A percentile compares a stretch with the other conserved stretches of the same genome.
Evolutionary conservation across 31 red algal species (phyloP).

Genomic region (Odonthalia washingtoniensis): DNA sequence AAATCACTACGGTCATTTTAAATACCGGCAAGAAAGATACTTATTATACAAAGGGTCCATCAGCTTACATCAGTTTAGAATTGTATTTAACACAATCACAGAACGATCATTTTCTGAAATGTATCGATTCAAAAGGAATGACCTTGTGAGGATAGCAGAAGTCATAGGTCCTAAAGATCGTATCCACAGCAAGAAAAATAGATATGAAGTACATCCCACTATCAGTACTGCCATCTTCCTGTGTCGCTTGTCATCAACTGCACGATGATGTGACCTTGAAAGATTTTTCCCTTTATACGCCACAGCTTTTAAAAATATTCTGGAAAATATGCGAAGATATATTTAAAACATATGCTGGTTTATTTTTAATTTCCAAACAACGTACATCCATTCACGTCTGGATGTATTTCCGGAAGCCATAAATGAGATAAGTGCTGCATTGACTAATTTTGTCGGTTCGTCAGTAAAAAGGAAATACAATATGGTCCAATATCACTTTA

Average conservation of each 20-base stretch:
- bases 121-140: neutral
- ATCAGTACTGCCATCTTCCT: neutral
- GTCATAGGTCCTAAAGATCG: neutral
- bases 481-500: too few species aligned
- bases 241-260: neutral
- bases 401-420: too few species aligned
- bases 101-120: neutral
- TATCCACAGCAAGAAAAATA: neutral
- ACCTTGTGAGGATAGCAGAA: neutral
- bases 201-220: neutral
- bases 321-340: neutral
- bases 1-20: too few species aligned
- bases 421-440: neutral
- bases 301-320: neutral
- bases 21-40: too few species aligned
- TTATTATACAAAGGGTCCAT: too few species aligned
- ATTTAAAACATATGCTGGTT: neutral
- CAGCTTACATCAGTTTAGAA: too few species aligned
- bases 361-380: neutral
- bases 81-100: too few species aligned
- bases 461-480: too few species aligned
- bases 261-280: neutral
- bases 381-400: neutral
- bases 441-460: conserved; percentile 16
- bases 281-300: neutral